Base-by-base conservation (phyloP, 2,329 filamentous ascomycete species). In the Penicillium sp. region DNA sequence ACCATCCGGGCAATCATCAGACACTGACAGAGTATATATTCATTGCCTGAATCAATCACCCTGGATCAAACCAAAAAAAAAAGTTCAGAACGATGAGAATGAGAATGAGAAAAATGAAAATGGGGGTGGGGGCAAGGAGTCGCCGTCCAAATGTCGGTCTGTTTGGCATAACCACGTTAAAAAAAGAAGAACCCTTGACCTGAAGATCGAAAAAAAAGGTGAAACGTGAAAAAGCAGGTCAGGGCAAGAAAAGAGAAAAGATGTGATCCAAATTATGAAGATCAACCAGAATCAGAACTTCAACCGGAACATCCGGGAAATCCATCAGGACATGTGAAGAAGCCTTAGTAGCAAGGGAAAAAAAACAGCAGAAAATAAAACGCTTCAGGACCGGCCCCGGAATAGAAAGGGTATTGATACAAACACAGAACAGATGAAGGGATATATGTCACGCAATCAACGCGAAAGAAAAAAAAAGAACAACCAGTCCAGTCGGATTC, bases 111-210 rank as follows among this genome's bases (percentile, higher is more conserved):
- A 63, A 62, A 55, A 58, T 53, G 57, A 61, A 60, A 59, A 46
- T 54, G 30, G 49, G 52, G 30, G 55, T 11, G 55, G 55, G 46
- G 56, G 54, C 40, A 33, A 55, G 55, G 58, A 66, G 57, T 76
- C 74, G 68, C 75, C 72, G 73, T 76, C 70, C 76, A 72, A 69
- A 48, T 46, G 67, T 67, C 69, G 65, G 71, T 73, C 72, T 74
- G 72, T 72, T 72, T 74, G 70, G 72, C 75, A 75, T 76, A 73
- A 76, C 70, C 75, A 76, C 75, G 71, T 77, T 75, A 75, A 71
- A 64, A 57, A 60, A 60, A 55, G 58, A 65, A 65, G 30, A 55
- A 45, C 19, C 62, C 68, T 65, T 59, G 65, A 65, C 65, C 64
- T 65, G 62, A 60, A 66, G 49, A 65, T 61, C 61, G 59, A 64